These are phyloP conservation scores for Solanum hybrid DNA, from an alignment of 305 asterid genomes.

Conservation along the genomic window DNA sequence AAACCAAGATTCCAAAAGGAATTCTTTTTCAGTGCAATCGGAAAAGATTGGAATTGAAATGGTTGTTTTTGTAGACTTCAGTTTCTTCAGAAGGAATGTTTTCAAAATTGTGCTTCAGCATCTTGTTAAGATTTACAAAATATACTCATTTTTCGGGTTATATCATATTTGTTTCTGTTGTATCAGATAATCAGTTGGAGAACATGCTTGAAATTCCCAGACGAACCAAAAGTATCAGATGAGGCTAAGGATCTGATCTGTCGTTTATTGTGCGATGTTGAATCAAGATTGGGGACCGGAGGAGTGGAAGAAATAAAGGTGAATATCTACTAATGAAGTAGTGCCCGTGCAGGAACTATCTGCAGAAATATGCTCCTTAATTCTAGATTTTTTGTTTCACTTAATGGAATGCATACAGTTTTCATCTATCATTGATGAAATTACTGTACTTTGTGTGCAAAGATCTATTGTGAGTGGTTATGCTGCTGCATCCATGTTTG, in stretches of 20 bases:
- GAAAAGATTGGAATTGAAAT: background rate
- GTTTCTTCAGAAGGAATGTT: background rate
- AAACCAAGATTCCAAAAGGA: background rate
- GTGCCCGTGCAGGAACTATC: background rate
- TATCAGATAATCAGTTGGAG: slow-evolving; percentile 67
- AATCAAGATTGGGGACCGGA: slow-evolving; percentile 80
- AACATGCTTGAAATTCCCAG: slow-evolving; percentile 86
- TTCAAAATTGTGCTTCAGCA: background rate
- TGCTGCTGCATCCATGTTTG: background rate
- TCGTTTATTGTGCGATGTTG: slow-evolving; percentile 79
- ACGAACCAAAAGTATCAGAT: slow-evolving; percentile 70
- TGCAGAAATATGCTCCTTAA: background rate
- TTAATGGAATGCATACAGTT: background rate
- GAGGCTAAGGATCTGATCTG: slow-evolving; percentile 90
- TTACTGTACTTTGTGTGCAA: background rate
- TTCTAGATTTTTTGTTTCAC: background rate
- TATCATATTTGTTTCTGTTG: background rate
- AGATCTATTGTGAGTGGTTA: background rate
- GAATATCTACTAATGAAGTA: slow-evolving; percentile 3
- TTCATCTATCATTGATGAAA: background rate
- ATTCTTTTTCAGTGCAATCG: background rate
- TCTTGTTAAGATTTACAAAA: background rate
- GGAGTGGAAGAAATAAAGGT: slow-evolving; percentile 96
- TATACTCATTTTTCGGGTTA: background rate
- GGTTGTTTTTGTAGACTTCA: background rate